Base-by-base conservation (phyloP, 1,284 basidiomycete species). In the Melampsora allii-populina region DNA sequence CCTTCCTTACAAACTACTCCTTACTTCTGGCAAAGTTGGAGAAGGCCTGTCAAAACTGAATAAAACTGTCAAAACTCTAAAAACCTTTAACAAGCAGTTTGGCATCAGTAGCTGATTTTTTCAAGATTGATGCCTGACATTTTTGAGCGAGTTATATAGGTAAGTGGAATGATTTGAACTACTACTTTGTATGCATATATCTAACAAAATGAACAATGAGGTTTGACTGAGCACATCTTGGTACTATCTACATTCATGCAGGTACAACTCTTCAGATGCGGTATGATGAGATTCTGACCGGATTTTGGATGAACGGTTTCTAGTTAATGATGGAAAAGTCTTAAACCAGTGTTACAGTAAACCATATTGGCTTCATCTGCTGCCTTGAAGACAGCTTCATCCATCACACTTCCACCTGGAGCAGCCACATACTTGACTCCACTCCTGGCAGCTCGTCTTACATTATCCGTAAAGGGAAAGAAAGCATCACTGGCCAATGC, bases 391-490 rank as follows among this genome's bases (percentile, higher is more conserved):
- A 94, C 94, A 82, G 94, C 93, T 65, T 84, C 88, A 80, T 99
- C 95, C 95, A 98, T 98, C 75, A 98, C 94, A 78, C 91, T 94
- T 68, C 95, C 95, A 69, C 90, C 89, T 0, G 95, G 94, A 3
- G 96, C 96, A 36, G 92, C 94, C 74, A 99, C 86, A 83, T 95
- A 98, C 80, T 84, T 88, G 65, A 92, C 93, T 0, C 95, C 95
- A 77, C 91, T 94, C 85, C 91, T 89, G 81, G 88, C 86, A 66
- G 92, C 92, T 73, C 95, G 86, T 82, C 97, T 91, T 56, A 99
- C 95, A 80, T 98, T 99, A 83, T 98, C 96, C 7, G 94, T 88
- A 88, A 98, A 98, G 50, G 95, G 95, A 91, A 98, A 98, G 86
- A 98, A 98, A 75, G 95, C 95, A 80, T 98, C 96, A 77, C 91